phyloP scores from a whole-genome alignment of 352 stramenopile genomes.

The Phytophthora palmivora region DNA sequence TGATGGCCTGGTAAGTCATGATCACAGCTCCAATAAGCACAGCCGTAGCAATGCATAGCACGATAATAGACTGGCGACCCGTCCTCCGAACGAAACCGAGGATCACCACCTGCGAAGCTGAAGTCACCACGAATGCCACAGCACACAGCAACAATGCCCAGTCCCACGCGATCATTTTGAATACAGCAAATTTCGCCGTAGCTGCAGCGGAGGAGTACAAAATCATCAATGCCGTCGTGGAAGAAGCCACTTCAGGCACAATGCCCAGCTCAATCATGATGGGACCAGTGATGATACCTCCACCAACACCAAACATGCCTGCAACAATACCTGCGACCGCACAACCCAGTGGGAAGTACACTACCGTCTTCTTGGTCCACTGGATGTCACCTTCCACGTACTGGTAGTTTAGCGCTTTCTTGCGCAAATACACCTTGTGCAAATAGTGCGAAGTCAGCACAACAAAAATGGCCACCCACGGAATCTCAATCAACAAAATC shows the following conservation, averaged over 20 bases:
- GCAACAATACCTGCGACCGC: too few relatives aligned
- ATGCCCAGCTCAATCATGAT: constrained; percentile 44
- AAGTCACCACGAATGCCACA: too few relatives aligned
- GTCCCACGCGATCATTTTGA: too few relatives aligned
- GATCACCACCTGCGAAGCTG: constrained; percentile 62
- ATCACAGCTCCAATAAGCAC: constrained; percentile 49
- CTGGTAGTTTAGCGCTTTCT: too few relatives aligned
- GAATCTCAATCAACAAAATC: constrained; percentile 58
- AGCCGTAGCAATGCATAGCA: constrained; percentile 60
- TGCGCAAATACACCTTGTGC: too few relatives aligned
- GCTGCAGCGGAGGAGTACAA: constrained; percentile 64
- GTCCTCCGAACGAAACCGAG: constrained; percentile 58
- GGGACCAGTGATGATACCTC: too few relatives aligned
- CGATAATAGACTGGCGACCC: constrained; percentile 64
- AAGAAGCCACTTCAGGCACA: constrained; percentile 50
- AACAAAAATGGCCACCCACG: constrained; percentile 61
- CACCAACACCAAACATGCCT: too few relatives aligned
- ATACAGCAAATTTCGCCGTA: too few relatives aligned
- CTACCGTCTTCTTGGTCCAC: too few relatives aligned
- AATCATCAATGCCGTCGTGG: constrained; percentile 50
- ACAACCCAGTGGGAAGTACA: too few relatives aligned
- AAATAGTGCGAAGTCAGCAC: constrained; percentile 31
- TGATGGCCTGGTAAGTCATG: constrained; percentile 68
- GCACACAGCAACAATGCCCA: too few relatives aligned
- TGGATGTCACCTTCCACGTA: too few relatives aligned